Percentiles rank a stretch among this genome's conserved stretches.
Conservation (phyloP, 371 early-diverging fungal genomes). For the Conidiobolus incongruus region DNA sequence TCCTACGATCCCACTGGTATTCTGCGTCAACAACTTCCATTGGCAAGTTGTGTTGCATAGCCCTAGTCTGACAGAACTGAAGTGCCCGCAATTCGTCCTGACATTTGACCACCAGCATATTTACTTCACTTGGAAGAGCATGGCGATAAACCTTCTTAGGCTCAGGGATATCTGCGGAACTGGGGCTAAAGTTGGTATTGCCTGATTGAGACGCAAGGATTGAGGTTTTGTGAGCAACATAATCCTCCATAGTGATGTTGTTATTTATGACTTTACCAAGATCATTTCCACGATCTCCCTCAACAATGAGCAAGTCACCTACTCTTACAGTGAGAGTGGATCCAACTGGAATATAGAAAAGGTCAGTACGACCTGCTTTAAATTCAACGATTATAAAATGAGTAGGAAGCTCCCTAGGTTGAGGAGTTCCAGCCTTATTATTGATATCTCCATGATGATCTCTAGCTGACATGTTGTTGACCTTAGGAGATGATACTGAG, state of each 20-base stretch:
- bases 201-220: slow-evolving; percentile 6
- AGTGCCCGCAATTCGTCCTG: slow-evolving; percentile 73
- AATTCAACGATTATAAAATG: slow-evolving; percentile 44
- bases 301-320: slow-evolving; percentile 71
- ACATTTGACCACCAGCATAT: slow-evolving; percentile 32
- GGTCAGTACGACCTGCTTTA: slow-evolving; percentile 56
- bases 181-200: neutral
- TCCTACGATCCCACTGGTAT: slow-evolving; percentile 91
- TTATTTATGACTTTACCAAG: slow-evolving; percentile 58
- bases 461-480: neutral
- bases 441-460: neutral
- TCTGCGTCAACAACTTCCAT: slow-evolving; percentile 92
- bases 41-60: slow-evolving; percentile 53
- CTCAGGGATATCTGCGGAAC: slow-evolving; percentile 26
- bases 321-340: slow-evolving; percentile 16
- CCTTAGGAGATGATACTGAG: neutral
- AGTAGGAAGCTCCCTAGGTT: neutral
- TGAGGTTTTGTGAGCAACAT: too few species aligned
- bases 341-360: slow-evolving; percentile 32
- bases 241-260: slow-evolving; percentile 18
- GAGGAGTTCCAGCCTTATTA: neutral
- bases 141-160: slow-evolving; percentile 72
- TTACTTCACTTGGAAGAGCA: slow-evolving; percentile 53
- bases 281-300: slow-evolving; percentile 87
- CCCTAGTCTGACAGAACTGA: slow-evolving; percentile 58